phyloP scores from a whole-genome alignment of 352 stramenopile genomes.

The Globisporangium iwayamae region DNA sequence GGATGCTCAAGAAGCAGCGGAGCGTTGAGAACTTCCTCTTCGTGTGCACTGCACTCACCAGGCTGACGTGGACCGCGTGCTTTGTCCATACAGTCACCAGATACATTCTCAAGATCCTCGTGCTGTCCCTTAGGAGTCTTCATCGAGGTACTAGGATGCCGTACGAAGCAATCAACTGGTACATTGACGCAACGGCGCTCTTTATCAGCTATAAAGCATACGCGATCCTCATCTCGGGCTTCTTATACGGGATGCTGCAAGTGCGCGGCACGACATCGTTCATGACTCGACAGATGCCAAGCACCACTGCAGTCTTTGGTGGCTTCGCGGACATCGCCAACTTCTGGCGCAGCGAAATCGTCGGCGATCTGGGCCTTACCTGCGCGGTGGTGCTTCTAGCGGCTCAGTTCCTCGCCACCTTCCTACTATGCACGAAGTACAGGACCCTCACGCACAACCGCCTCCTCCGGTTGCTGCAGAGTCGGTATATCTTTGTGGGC shows the following conservation, averaged over 20 bases:
- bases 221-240: constrained; percentile 36
- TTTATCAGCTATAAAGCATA: constrained; percentile 59
- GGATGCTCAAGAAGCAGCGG: constrained; percentile 42
- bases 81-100: constrained; percentile 34
- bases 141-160: constrained; percentile 1
- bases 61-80: constrained; percentile 53
- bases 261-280: constrained; percentile 31
- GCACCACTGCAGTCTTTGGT: constrained; percentile 33
- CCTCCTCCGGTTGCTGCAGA: constrained; percentile 36
- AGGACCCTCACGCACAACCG: constrained; percentile 34
- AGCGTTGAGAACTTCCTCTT: constrained; percentile 56
- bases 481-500: constrained; percentile 43
- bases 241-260: constrained; percentile 36
- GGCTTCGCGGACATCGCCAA: constrained; percentile 27
- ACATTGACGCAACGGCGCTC: constrained; percentile 36
- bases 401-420: constrained; percentile 20
- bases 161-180: constrained; percentile 33
- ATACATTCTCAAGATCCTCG: constrained; percentile 24
- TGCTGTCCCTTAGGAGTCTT: constrained; percentile 21
- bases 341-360: constrained; percentile 53
- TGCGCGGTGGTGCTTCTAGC: constrained; percentile 25
- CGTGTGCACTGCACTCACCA: constrained; percentile 35
- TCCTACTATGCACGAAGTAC: constrained; percentile 38
- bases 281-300: constrained; percentile 31
- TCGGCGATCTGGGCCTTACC: constrained; percentile 42